phyloP scores from a whole-genome alignment of 1,139 yeast genomes.

The Yamadazyma atlantica region DNA sequence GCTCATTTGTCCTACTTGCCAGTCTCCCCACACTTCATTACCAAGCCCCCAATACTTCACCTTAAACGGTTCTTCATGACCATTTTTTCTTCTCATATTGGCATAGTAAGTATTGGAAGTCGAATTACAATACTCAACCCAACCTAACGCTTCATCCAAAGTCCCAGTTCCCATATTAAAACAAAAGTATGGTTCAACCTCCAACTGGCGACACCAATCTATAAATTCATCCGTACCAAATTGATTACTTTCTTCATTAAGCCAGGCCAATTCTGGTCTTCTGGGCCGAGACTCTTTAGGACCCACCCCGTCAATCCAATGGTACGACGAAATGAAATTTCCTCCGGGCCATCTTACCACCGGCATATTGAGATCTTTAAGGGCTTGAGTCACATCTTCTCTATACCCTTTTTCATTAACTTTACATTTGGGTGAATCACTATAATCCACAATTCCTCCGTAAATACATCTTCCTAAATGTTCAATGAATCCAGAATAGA shows the following conservation, averaged over 20 bases:
- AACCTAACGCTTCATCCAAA: conserved; percentile 30
- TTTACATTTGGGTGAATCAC: conserved; percentile 15
- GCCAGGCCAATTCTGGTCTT: conserved; percentile 33
- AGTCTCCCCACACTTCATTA: conserved; percentile 34
- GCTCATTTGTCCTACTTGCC: conserved; percentile 34
- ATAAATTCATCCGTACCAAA: conserved; percentile 35
- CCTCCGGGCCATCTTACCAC: conserved; percentile 36
- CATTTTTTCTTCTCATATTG: conserved; percentile 25
- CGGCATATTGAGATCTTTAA: conserved; percentile 28
- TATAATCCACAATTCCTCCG: conserved; percentile 31
- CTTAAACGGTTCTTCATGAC: conserved; percentile 29
- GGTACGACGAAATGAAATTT: conserved; percentile 30
- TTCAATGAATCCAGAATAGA: conserved; percentile 31
- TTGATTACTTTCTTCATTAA: conserved; percentile 25
- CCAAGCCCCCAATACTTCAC: conserved; percentile 36
- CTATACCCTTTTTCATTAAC: conserved; percentile 26
- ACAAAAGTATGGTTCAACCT: conserved; percentile 29
- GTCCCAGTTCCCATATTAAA: conserved; percentile 36
- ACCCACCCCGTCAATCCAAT: conserved; percentile 34
- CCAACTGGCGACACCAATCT: conserved; percentile 28
- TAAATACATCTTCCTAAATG: conserved; percentile 34
- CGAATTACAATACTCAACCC: conserved; percentile 34
- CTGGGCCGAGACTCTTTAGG: conserved; percentile 26
- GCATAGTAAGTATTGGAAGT: conserved; percentile 26
- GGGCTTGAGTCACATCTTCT: conserved; percentile 25